Base-by-base conservation (phyloP, 805 yeast species). In the Spathaspora arborariae region DNA sequence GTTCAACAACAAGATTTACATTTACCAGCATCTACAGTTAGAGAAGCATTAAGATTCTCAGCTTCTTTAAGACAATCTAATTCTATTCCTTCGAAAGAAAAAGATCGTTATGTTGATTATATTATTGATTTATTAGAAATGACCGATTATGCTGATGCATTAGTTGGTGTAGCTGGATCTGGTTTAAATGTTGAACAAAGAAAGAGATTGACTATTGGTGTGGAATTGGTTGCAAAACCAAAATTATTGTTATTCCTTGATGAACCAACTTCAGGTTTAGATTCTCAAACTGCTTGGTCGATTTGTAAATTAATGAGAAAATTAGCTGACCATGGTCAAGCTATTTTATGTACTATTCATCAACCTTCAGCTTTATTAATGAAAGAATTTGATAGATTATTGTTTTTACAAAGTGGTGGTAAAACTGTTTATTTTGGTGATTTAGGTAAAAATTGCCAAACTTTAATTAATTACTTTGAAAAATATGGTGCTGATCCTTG, bases 1-100 rank as follows among this genome's bases (percentile, higher is more conserved):
- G 89, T 82, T 37, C 89, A 85, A 64, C 94, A 85, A 65, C 90
- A 84, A 59, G 92, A 85, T 73, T 67, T 85, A 52, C 94, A 85
- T 63, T 69, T 85, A 60, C 75, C 79, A 30, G 79, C 82, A 40
- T 68, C 83, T 15, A 82, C 92, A 35, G 92, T 85, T 13, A 78
- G 90, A 53, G 94, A 85, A 64, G 82, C 91, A 2, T 72, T 85
- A 51, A 70, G 74, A 45, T 85, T 85, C 63, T 79, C 89, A 40
- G 92, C 92, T 20, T 70, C 79, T 49, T 69, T 85, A 57, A 81
- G 94, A 67, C 89, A 83, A 64, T 86, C 90, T 11, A 62, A 67
- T n/a, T 55, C 67, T 36, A 79, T 78, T 19, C 74, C 88, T 2
- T 65, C 69, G 36, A 60, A 63, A 42, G 91, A 85, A 56, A 85